A percentile compares a stretch with the other conserved stretches of the same genome.
Evolutionary conservation across 2,329 filamentous ascomycete species (phyloP).

Genomic region (Venturia oleaginea): DNA sequence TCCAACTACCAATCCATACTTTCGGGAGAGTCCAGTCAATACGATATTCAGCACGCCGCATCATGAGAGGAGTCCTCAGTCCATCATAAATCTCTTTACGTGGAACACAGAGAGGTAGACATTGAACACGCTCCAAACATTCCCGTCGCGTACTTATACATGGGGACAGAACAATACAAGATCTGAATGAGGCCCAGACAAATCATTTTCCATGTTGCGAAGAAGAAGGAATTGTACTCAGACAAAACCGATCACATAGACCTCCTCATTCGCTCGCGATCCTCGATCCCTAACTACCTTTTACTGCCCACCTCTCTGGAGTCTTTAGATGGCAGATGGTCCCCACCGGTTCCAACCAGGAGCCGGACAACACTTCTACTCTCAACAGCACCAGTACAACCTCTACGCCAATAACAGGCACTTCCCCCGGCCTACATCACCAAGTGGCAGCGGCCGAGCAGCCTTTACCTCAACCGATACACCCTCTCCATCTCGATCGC

Average conservation of each 20-base stretch:
- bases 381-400: slow-evolving; percentile 26
- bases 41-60: background rate
- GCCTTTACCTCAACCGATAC: slow-evolving; percentile 31
- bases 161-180: background rate
- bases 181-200: slow-evolving; percentile 4
- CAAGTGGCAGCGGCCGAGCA: background rate
- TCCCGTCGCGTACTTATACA: background rate
- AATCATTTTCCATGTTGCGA: slow-evolving; percentile 10
- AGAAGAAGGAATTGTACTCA: slow-evolving; percentile 9
- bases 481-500: slow-evolving; percentile 49
- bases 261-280: background rate
- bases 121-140: background rate
- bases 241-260: slow-evolving; percentile 5
- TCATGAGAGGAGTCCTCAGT: background rate
- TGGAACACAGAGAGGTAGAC: background rate
- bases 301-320: background rate
- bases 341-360: slow-evolving; percentile 53
- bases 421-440: slow-evolving; percentile 11
- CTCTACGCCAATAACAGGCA: slow-evolving; percentile 26
- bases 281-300: slow-evolving; percentile 2
- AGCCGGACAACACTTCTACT: slow-evolving; percentile 51
- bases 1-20: background rate
- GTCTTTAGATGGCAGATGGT: slow-evolving; percentile 60
- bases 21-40: background rate
- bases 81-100: background rate